Evolutionary conservation across 257 asterid species (phyloP).

Genomic region (Solanum neorickii): DNA sequence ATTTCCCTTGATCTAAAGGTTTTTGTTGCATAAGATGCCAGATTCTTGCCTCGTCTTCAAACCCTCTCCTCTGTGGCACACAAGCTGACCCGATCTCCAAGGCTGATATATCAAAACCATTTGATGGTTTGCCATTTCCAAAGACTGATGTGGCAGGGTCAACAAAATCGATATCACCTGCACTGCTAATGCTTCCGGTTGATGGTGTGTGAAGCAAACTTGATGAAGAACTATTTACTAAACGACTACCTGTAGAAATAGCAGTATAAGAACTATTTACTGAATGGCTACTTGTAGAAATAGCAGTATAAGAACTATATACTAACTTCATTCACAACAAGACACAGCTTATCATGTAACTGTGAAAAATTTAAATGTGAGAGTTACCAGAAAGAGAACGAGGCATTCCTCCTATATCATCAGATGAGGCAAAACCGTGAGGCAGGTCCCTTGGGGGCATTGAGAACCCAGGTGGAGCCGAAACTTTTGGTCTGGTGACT

Average conservation of each 20-base stretch:
- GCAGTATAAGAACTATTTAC: not conserved
- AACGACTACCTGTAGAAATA: not conserved
- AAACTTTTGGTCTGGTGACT: conserved; percentile 55
- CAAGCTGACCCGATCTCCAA: conserved; percentile 19
- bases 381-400: conserved; percentile 51
- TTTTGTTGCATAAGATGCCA: conserved; percentile 70
- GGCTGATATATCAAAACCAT: conserved; percentile 22
- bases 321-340: not conserved
- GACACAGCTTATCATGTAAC: not conserved
- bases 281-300: not conserved
- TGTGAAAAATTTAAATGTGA: not conserved
- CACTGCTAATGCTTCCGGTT: conserved; percentile 24
- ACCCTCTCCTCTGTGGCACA: conserved; percentile 16
- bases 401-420: conserved; percentile 29
- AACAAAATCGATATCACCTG: conserved; percentile 26
- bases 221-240: not conserved
- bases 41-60: conserved; percentile 46
- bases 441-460: conserved; percentile 63
- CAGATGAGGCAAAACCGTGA: conserved; percentile 59
- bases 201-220: conserved; percentile 26
- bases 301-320: not conserved
- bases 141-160: conserved; percentile 38
- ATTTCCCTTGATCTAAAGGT: conserved; percentile 22
- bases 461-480: conserved; percentile 83
- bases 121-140: conserved; percentile 29